phyloP scores from a whole-genome alignment of 352 stramenopile genomes.

The Phytopythium montanum region DNA sequence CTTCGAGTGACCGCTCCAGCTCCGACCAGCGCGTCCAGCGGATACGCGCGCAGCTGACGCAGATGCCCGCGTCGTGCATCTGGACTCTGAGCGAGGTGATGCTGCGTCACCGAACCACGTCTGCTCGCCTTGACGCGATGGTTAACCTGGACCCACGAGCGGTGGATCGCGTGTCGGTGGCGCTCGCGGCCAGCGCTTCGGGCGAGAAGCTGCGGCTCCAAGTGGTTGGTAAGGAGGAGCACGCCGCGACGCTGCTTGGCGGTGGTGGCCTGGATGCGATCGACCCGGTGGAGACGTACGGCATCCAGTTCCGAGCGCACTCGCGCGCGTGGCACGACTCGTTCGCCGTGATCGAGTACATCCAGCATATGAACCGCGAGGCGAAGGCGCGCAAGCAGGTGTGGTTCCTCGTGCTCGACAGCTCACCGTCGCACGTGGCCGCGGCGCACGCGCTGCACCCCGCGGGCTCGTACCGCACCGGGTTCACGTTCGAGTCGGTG shows the following conservation, averaged over 20 bases:
- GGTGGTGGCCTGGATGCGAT: conserved; percentile 16
- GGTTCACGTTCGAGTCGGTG: conserved; percentile 62
- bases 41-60: conserved; percentile 45
- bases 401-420: conserved; percentile 71
- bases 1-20: conserved; percentile 17
- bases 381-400: conserved; percentile 51
- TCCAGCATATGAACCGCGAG: conserved; percentile 59
- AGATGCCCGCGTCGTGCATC: conserved; percentile 50
- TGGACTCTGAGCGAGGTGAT: conserved; percentile 68
- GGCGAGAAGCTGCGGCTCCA: conserved; percentile 65
- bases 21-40: conserved; percentile 39
- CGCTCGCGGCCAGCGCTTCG: conserved; percentile 50
- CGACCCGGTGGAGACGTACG: conserved; percentile 27
- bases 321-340: conserved; percentile 51
- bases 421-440: conserved; percentile 56
- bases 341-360: conserved; percentile 41
- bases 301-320: conserved; percentile 42
- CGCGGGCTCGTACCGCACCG: conserved; percentile 46
- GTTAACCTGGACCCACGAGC: conserved; percentile 48
- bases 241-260: conserved; percentile 23
- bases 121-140: conserved; percentile 23
- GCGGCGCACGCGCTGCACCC: conserved; percentile 59
- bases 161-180: conserved; percentile 48
- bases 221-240: conserved; percentile 45
- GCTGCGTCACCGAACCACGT: conserved; percentile 45